phyloP scores from a whole-genome alignment of 2,329 filamentous ascomycete genomes.

The Venturiaceae sp. region DNA sequence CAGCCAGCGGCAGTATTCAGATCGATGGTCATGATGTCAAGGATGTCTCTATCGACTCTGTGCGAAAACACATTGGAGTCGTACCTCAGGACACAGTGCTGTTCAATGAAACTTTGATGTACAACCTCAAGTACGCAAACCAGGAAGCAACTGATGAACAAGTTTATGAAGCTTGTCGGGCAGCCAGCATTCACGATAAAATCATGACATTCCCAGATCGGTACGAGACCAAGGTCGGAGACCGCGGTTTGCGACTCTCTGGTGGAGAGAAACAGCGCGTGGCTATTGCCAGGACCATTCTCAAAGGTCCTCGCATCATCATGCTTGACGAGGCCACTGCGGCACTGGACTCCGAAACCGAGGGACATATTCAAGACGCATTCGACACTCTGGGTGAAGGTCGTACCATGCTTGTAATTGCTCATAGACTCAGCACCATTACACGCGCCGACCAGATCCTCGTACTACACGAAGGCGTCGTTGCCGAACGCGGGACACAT shows the following conservation, averaged over 20 bases:
- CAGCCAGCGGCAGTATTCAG: slow-evolving; percentile 66
- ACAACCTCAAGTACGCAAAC: slow-evolving; percentile 86
- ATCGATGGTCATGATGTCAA: slow-evolving; percentile 79
- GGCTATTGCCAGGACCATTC: slow-evolving; percentile 83
- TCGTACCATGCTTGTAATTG: slow-evolving; percentile 90
- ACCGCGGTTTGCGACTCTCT: slow-evolving; percentile 76
- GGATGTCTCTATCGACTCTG: slow-evolving; percentile 84
- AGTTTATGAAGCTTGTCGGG: slow-evolving; percentile 70
- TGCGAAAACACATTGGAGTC: slow-evolving; percentile 84
- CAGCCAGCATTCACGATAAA: slow-evolving; percentile 86
- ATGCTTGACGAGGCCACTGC: slow-evolving; percentile 91
- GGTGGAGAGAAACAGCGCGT: slow-evolving; percentile 92
- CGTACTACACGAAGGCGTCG: slow-evolving; percentile 42
- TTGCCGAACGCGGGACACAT: slow-evolving; percentile 42
- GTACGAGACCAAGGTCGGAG: slow-evolving; percentile 84
- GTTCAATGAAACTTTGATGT: slow-evolving; percentile 93
- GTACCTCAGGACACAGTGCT: slow-evolving; percentile 94
- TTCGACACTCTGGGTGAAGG: slow-evolving; percentile 73
- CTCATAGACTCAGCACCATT: slow-evolving; percentile 54
- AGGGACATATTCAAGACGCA: slow-evolving; percentile 85
- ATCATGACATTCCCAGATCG: slow-evolving; percentile 81
- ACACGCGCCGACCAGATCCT: slow-evolving; percentile 47
- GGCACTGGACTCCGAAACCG: slow-evolving; percentile 82
- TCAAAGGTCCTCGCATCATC: slow-evolving; percentile 87
- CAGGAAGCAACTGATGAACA: slow-evolving; percentile 71